These are phyloP conservation scores for Teunomyces kruisii DNA, from an alignment of 805 yeast species.

Conservation along the genomic window DNA sequence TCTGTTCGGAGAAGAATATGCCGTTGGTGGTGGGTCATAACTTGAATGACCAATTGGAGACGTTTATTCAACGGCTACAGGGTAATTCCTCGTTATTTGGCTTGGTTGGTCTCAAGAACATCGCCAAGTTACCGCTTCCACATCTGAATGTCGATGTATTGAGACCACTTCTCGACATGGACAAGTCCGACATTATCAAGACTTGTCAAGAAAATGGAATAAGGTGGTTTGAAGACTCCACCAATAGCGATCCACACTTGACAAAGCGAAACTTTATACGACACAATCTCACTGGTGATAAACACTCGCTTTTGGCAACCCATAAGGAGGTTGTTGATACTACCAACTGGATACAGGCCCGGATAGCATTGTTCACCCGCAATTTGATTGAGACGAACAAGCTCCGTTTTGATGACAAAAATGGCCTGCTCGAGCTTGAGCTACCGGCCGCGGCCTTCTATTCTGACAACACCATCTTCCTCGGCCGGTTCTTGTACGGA, in stretches of 20 bases:
- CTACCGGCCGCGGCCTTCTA: conserved; percentile 11
- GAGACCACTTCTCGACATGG: conserved; percentile 54
- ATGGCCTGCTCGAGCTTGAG: conserved; percentile 10
- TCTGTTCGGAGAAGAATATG: conserved; percentile 37
- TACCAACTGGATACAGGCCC: conserved; percentile 1
- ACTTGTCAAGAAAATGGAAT: conserved; percentile 45
- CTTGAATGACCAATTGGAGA: conserved; percentile 70
- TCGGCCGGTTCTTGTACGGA: conserved; percentile 31
- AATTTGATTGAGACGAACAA: conserved; percentile 4
- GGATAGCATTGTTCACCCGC: conserved; percentile 1
- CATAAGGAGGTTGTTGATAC: background rate
- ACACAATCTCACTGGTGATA: conserved; percentile 17
- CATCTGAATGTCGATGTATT: conserved; percentile 16
- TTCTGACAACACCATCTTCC: conserved; percentile 13
- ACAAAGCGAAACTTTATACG: conserved; percentile 63
- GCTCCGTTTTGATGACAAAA: conserved; percentile 4
- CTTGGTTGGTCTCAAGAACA: conserved; percentile 50
- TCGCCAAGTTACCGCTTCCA: conserved; percentile 26
- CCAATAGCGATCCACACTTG: conserved; percentile 53
- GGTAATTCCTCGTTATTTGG: conserved; percentile 50
- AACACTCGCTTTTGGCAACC: background rate
- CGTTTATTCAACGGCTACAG: conserved; percentile 56
- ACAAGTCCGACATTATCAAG: conserved; percentile 45
- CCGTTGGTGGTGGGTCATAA: conserved; percentile 67
- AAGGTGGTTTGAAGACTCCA: conserved; percentile 69